Base-by-base conservation (phyloP, 768 basidiomycete species). In the Mycena crocata region DNA sequence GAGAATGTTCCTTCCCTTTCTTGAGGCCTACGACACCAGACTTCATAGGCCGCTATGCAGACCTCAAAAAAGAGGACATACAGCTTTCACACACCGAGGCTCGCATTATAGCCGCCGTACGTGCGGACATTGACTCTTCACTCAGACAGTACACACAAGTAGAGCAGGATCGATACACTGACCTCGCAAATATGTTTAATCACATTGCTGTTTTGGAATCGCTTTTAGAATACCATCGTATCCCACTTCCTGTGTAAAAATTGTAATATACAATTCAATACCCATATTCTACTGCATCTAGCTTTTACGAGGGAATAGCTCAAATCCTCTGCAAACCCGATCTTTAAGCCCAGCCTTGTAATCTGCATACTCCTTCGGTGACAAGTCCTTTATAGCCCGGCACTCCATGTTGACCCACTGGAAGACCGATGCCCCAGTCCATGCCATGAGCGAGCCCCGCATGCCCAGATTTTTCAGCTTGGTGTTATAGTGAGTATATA, bases 271-370 rank as follows among this genome's bases (percentile, higher is more conserved):
- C n/a, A n/a, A n/a, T n/a, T n/a, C n/a, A n/a, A n/a, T n/a, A n/a
- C n/a, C n/a, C n/a, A n/a, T n/a, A n/a, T n/a, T n/a, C n/a, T n/a
- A n/a, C n/a, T n/a, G n/a, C n/a, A n/a, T n/a, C n/a, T n/a, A n/a
- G n/a, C n/a, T n/a, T 42, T 42, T 42, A 42, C 40, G 40, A n/a
- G 55, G 55, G 55, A 56, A 56, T 15, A 40, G n/a, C 10, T 44
- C 55, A 51, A 54, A 56, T 35, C 62, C 54, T 14, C 80, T 81
- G 52, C 57, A 37, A 2, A 46, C 26, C 69, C 70, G 71, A 5
- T 26, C 40, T 21, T 45, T 45, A 40, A 57, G 23, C 2, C 31
- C 34, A 1, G 12, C 21, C 40, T n/a, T 19, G n/a, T 45, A 45
- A 12, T 19, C 30, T n/a, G 17, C 24, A 8, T 57, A 12, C 19